Percentiles rank a stretch among this genome's conserved stretches.
These are phyloP conservation scores for Melampsora medusae DNA, from an alignment of 1,284 basidiomycete genomes.

Conservation along the genomic window DNA sequence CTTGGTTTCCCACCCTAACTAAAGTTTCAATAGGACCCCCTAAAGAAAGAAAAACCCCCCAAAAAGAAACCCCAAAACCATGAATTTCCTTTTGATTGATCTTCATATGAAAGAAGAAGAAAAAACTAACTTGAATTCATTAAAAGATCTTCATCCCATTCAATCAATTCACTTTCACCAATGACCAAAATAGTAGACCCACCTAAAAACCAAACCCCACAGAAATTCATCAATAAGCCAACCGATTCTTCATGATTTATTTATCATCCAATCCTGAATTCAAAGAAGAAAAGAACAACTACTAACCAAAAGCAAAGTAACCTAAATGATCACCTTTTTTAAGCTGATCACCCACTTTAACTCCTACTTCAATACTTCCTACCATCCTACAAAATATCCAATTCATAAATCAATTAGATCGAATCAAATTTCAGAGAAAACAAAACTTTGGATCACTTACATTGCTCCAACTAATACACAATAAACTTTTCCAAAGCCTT, in stretches of 20 bases:
- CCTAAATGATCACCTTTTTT: constrained; percentile 39
- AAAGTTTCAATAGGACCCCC: constrained; percentile 45
- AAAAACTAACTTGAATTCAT: constrained; percentile 40
- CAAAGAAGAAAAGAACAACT: background rate
- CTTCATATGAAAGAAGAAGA: no score
- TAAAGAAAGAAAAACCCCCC: constrained; percentile 1
- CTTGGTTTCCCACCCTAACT: constrained; percentile 35
- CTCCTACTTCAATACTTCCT: constrained; percentile 37
- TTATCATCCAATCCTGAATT: background rate
- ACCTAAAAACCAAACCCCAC: constrained; percentile 5
- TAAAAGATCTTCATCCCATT: constrained; percentile 38
- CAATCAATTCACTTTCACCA: constrained; percentile 18
- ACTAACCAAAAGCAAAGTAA: constrained; percentile 43
- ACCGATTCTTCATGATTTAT: no score
- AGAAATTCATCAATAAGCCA: no score
- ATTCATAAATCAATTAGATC: no score
- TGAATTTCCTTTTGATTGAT: no score
- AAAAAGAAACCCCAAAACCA: background rate
- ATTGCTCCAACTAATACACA: constrained; percentile 43
- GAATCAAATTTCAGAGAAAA: no score
- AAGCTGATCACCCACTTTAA: constrained; percentile 25
- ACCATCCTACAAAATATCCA: constrained; percentile 44
- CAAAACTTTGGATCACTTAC: constrained; percentile 16
- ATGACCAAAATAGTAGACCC: constrained; percentile 33
- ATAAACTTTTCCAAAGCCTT: constrained; percentile 26